Conservation (phyloP, 345 rosid species). For the Aquilaria malaccensis region DNA sequence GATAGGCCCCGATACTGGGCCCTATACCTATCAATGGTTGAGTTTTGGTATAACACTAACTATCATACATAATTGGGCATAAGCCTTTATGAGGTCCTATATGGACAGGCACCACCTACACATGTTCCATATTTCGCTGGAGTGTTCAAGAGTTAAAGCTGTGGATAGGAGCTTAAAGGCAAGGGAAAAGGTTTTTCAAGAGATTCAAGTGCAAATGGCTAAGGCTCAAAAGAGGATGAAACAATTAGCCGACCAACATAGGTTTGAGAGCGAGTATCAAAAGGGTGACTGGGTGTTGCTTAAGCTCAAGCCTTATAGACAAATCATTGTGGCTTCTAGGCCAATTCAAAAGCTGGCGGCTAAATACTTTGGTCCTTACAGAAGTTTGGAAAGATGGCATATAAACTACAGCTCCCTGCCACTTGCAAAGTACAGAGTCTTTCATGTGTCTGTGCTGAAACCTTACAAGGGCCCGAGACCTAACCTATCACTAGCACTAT, state of each 20-base stretch:
- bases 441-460: too few relatives aligned
- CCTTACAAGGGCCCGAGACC: too few relatives aligned
- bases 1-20: neutral
- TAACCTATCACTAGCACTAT: too few relatives aligned
- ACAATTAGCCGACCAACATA: neutral
- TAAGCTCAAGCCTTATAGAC: too few relatives aligned
- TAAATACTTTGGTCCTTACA: too few relatives aligned
- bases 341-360: too few relatives aligned
- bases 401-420: too few relatives aligned
- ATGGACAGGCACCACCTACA: neutral
- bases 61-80: neutral
- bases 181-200: neutral
- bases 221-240: neutral
- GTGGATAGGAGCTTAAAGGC: neutral
- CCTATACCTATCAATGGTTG: neutral
- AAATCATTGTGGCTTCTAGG: too few relatives aligned
- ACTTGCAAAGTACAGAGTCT: too few relatives aligned
- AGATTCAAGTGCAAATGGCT: neutral
- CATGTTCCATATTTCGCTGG: constrained; percentile 1
- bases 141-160: neutral
- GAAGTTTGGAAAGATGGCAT: too few relatives aligned
- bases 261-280: too few relatives aligned
- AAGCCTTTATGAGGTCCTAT: neutral
- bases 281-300: too few relatives aligned
- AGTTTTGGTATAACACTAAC: neutral